Base-by-base conservation (phyloP, 2,329 filamentous ascomycete species). In the Sarocladiaceae sp. region DNA sequence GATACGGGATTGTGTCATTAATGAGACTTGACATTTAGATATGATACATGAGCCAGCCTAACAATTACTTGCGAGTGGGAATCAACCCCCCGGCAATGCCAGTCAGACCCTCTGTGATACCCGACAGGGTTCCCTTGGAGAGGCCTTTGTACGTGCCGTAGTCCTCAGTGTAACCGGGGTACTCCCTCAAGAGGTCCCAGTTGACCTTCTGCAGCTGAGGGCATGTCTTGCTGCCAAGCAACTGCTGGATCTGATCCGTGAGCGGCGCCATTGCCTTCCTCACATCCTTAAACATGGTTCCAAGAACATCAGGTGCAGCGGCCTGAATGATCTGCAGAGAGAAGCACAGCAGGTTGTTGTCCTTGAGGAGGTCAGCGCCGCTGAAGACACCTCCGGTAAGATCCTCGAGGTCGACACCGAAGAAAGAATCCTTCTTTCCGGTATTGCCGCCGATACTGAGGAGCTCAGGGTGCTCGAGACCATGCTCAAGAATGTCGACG, bases 391-490 rank as follows among this genome's bases (percentile, higher is more conserved):
- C 69, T 11, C 65, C 62, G 0, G 70, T 70, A 11, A 73, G n/a
- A 40, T 72, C 55, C 2, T 49, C 47, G 4, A 71, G 45, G 52
- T 69, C 58, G 43, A 77, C 50, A 5, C 68, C 69, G 3, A 65
- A 59, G 50, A 74, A 78, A 29, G 63, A 68, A 55, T 77, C 69
- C 13, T 69, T 62, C 6, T 59, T 62, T 16, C 72, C 70, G 3
- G 64, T 63, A 49, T 78, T 78, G 12, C 74, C 74, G 16, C 74
- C 74, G 20, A 76, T 64, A 46, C 60, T 65, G 23, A 51, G 57
- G 3, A 73, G 58, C 12, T 64, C 54, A 0, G 67, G 68, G 44
- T 72, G 62, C 48, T 66, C 55, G 4, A 53, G 6, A 2, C 63
- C 52, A 48, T 58, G 64, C 24, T 54, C 52, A 6, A 66, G 44